phyloP scores from a whole-genome alignment of 2,329 filamentous ascomycete genomes.

The Tolypocladium capitatum region DNA sequence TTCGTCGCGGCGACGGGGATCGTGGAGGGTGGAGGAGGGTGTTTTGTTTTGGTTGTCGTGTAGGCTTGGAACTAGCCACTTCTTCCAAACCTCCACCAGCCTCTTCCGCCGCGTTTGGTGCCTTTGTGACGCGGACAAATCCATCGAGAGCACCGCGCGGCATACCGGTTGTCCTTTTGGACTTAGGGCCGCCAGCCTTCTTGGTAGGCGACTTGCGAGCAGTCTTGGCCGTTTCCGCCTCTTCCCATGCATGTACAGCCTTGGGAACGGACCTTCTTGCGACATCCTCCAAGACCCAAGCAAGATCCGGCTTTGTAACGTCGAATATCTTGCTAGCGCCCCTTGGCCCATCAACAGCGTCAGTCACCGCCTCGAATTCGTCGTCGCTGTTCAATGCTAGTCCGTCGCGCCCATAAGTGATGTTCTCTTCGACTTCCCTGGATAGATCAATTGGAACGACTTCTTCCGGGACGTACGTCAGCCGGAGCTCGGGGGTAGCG shows the following conservation, averaged over 20 bases:
- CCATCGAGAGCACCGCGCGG: constrained; percentile 23
- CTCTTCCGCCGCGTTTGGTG: constrained; percentile 4
- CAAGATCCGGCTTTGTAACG: constrained; percentile 45
- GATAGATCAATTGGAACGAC: constrained; percentile 68
- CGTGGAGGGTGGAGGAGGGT: not conserved
- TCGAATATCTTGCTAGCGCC: constrained; percentile 40
- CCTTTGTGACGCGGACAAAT: constrained; percentile 28
- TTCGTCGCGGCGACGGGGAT: not conserved
- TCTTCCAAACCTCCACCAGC: constrained; percentile 2
- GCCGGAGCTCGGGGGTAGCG: constrained; percentile 59
- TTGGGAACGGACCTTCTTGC: constrained; percentile 12
- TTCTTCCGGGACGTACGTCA: constrained; percentile 63
- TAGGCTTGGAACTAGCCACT: not conserved
- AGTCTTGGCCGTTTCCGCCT: constrained; percentile 8
- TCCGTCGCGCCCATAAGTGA: constrained; percentile 35
- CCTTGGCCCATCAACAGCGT: constrained; percentile 9
- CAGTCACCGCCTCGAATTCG: constrained; percentile 36
- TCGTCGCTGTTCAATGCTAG: constrained; percentile 54
- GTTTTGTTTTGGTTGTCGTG: constrained; percentile 5
- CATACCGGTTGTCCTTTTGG: constrained; percentile 8
- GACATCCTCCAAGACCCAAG: constrained; percentile 25
- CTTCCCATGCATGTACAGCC: constrained; percentile 15
- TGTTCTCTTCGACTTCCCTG: constrained; percentile 52
- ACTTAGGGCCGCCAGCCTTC: constrained; percentile 6
- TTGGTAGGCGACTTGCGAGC: constrained; percentile 11